Evolutionary conservation across 83 land plant species (phyloP).

Genomic region (Diphasiastrum complanatum): DNA sequence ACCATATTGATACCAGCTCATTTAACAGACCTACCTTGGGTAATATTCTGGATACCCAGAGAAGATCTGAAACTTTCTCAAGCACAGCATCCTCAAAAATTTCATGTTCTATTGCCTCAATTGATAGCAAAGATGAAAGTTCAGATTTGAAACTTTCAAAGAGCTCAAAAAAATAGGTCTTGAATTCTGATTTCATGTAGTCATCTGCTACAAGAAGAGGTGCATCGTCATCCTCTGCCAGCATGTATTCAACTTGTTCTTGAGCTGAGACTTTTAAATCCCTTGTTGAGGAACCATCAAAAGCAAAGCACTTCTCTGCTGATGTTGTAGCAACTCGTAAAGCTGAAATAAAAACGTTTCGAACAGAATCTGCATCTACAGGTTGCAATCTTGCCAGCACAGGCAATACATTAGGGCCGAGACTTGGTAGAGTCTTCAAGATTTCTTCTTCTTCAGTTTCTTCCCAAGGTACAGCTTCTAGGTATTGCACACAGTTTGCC

Average conservation of each 20-base stretch:
- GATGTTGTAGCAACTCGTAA: constrained; percentile 62
- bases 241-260: constrained; percentile 88
- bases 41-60: constrained; percentile 62
- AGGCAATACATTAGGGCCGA: constrained; percentile 44
- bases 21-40: constrained; percentile 48
- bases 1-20: constrained; percentile 54
- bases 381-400: constrained; percentile 73
- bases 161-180: constrained; percentile 34
- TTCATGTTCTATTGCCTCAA: constrained; percentile 11
- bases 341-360: constrained; percentile 53
- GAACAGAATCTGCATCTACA: constrained; percentile 41
- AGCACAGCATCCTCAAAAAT: constrained; percentile 18
- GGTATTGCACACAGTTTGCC: constrained; percentile 50
- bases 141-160: constrained; percentile 34
- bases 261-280: constrained; percentile 59
- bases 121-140: constrained; percentile 21
- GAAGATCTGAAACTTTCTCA: constrained; percentile 43
- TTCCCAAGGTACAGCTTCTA: constrained; percentile 90
- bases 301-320: constrained; percentile 1
- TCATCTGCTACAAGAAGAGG: constrained; percentile 56
- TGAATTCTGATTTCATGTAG: constrained; percentile 46
- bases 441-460: constrained; percentile 85
- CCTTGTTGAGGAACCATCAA: constrained; percentile 27
- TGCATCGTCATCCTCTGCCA: constrained; percentile 83
- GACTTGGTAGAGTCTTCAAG: constrained; percentile 44